These are phyloP conservation scores for Fusarium sp. DNA, from an alignment of 2,329 filamentous ascomycete species.

Conservation along the genomic window DNA sequence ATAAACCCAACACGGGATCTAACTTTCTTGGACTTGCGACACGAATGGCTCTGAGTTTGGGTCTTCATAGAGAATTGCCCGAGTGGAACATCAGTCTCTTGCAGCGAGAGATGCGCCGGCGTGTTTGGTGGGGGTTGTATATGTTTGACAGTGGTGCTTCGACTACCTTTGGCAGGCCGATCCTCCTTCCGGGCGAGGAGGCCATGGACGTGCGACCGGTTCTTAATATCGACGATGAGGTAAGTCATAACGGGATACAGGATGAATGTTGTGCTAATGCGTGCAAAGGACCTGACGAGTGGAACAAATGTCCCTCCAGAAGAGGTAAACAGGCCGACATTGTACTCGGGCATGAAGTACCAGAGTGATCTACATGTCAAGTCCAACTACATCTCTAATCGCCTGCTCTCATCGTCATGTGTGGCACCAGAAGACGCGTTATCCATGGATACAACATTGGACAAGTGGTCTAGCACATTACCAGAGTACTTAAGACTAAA, in stretches of 20 bases:
- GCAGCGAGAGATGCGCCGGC: not conserved
- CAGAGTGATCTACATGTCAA: not conserved
- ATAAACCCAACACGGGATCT: not conserved
- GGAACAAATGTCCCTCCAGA: not conserved
- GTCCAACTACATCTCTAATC: not conserved
- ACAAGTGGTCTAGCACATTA: not conserved
- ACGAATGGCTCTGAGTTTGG: not conserved
- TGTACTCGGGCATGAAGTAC: not conserved
- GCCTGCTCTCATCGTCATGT: not conserved
- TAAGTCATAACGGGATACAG: accelerated
- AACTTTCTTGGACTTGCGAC: not conserved
- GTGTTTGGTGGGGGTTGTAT: not conserved
- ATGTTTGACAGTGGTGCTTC: not conserved
- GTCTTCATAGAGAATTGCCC: not conserved
- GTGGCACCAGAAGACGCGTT: not conserved
- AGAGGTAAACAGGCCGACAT: not conserved
- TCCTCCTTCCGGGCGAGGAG: not conserved
- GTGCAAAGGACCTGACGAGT: not conserved
- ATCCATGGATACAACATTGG: not conserved
- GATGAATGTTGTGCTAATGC: not conserved
- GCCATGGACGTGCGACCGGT: not conserved
- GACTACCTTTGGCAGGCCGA: not conserved
- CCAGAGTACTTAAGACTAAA: not conserved
- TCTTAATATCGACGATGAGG: not conserved
- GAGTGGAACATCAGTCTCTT: not conserved